Base-by-base conservation (phyloP, 129 eudicot genomes). In the Glebionis coronaria region DNA sequence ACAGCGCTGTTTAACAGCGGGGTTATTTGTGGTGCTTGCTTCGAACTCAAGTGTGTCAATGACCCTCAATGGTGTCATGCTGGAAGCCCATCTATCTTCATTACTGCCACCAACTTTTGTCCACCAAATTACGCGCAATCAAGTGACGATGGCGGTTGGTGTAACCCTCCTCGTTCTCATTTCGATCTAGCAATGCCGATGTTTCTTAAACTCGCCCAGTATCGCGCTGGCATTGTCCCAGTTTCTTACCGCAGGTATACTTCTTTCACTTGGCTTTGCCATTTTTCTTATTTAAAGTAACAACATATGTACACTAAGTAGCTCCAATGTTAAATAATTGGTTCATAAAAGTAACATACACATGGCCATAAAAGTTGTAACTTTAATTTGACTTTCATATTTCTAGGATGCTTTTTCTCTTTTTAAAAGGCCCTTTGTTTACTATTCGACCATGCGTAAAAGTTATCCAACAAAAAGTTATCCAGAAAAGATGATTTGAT, bases 181-280 rank as follows among this genome's bases (percentile, higher is more conserved):
- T 90, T 90, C 58, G 97, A 90, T 67, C 95, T 90, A 19, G 89
- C 97, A 12, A 87, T 87, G 97, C 95, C 97, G 7, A 84, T 90
- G 97, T 90, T 90, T 65, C 97, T 87, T 67, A 82, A 79, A 76
- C 78, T 90, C 55, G 97, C 97, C 0, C 71, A 87, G 79, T 90
- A 90, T 73, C 91, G 90, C 1, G 97, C 97, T 49, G 97, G 97
- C 72, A 90, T 90, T n/a, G 97, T 90, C 19, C 97, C 95, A 23
- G 95, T 90, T n/a, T 65, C 77, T 7, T 90, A 61, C 79, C 97
- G 97, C 86, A 61, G 95, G 97, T 90, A 68, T 67, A 21, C 23
- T 21, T 54, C 47, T 51, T 9, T 35, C 29, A 65, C 19, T 31
- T 54, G 21, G 21, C 60, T 61, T 45, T 15, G 44, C 28, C 25